A percentile compares a stretch with the other conserved stretches of the same genome.
Conservation (phyloP, 176 grass and related monocot species). For the Olyra latifolia region DNA sequence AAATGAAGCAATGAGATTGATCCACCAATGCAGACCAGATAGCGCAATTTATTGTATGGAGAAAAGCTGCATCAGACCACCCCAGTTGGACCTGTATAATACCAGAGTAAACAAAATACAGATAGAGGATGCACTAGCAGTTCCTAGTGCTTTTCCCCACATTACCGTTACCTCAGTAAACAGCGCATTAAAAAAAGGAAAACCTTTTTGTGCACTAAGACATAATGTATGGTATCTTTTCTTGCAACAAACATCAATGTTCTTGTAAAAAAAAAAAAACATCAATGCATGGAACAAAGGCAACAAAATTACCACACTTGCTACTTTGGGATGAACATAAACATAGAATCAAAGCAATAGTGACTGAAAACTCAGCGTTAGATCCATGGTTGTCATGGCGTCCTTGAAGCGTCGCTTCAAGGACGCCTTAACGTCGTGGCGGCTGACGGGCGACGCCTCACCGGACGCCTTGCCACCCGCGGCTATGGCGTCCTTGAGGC, state of each 20-base stretch:
- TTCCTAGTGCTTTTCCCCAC: neutral
- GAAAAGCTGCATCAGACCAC: slow-evolving; percentile 3
- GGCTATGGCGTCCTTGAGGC: too few species aligned
- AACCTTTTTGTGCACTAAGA: neutral
- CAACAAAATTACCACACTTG: neutral
- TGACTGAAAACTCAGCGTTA: neutral
- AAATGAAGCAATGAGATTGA: slow-evolving; percentile 2
- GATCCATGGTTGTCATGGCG: too few species aligned
- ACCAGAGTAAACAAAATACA: neutral
- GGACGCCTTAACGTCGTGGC: too few species aligned
- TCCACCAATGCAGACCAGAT: neutral
- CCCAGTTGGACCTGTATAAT: neutral
- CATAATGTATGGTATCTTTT: neutral
- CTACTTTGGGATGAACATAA: neutral
- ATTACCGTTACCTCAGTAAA: neutral
- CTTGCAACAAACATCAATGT: neutral
- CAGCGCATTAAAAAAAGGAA: neutral
- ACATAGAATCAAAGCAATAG: neutral
- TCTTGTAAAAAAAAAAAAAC: neutral
- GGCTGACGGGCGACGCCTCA: too few species aligned
- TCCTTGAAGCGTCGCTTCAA: too few species aligned
- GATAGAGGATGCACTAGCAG: neutral
- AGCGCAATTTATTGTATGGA: neutral
- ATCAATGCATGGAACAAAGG: neutral
- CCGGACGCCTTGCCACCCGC: too few species aligned